A percentile compares a stretch with the other conserved stretches of the same genome.
Evolutionary conservation across 148 eudicot genomes (phyloP).

Genomic region (Spergularia marina): DNA sequence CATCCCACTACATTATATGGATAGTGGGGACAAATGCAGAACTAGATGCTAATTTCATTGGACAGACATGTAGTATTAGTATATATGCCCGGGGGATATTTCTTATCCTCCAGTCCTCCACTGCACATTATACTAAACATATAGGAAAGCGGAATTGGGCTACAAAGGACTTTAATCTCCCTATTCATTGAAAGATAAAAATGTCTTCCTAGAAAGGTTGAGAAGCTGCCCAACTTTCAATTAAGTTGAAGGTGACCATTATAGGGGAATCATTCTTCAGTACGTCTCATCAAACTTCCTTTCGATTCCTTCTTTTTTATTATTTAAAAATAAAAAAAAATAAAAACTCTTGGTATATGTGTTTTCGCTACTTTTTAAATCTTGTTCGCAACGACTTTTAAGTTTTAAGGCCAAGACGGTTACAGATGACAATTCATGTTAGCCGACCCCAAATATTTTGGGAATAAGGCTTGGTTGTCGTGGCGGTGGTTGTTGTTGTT

Average conservation of each 20-base stretch:
- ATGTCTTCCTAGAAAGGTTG: constrained; percentile 3
- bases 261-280: neutral
- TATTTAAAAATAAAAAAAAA: too few relatives aligned
- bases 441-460: too few relatives aligned
- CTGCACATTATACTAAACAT: neutral
- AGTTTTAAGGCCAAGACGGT: too few relatives aligned
- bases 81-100: neutral
- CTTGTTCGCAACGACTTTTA: too few relatives aligned
- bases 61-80: neutral
- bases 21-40: constrained; percentile 7
- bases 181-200: neutral
- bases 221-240: neutral
- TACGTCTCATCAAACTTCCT: neutral
- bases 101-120: constrained; percentile 4
- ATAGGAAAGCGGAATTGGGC: neutral
- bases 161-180: neutral
- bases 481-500: too few relatives aligned
- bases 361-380: too few relatives aligned
- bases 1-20: neutral
- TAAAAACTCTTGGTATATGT: neutral
- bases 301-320: neutral
- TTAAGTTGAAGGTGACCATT: neutral
- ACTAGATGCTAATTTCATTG: neutral
- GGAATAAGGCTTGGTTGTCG: too few relatives aligned
- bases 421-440: too few relatives aligned